phyloP scores from a whole-genome alignment of 2,329 filamentous ascomycete species.

The Trichoderma sp. region DNA sequence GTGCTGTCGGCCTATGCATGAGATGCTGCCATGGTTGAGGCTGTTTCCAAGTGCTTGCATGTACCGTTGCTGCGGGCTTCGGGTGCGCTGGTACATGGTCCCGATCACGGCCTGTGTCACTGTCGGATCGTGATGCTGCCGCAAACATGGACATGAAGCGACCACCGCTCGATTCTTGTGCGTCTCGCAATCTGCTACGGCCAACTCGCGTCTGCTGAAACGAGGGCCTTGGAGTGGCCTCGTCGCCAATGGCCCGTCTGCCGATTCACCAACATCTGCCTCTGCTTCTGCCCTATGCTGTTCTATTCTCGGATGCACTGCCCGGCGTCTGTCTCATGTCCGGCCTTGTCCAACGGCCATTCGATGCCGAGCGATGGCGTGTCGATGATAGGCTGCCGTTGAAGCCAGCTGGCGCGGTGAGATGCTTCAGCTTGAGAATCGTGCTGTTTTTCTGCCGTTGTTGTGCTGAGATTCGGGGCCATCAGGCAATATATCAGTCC shows the following conservation, averaged over 20 bases:
- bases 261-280: not conserved
- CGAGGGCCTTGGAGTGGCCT: not conserved
- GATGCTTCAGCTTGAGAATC: slow-evolving; percentile 13
- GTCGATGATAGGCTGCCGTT: slow-evolving; percentile 20
- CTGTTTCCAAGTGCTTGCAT: not conserved
- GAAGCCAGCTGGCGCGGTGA: slow-evolving; percentile 5
- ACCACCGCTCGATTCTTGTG: not conserved
- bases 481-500: not conserved
- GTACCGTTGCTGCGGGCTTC: not conserved
- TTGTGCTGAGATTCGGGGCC: not conserved
- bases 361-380: not conserved
- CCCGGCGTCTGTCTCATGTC: slow-evolving; percentile 17
- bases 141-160: not conserved
- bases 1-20: not conserved
- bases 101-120: not conserved
- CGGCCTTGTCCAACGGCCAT: slow-evolving; percentile 2
- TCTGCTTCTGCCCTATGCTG: not conserved
- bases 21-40: not conserved
- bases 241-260: not conserved
- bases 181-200: slow-evolving; percentile 1
- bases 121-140: not conserved
- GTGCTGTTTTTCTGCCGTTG: not conserved
- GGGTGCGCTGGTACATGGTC: not conserved
- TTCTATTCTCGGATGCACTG: slow-evolving; percentile 4
- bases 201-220: slow-evolving; percentile 16